Percentiles rank a stretch among this genome's conserved stretches.
These are phyloP conservation scores for Venturia asperata DNA, from an alignment of 2,329 filamentous ascomycete genomes.

Conservation along the genomic window DNA sequence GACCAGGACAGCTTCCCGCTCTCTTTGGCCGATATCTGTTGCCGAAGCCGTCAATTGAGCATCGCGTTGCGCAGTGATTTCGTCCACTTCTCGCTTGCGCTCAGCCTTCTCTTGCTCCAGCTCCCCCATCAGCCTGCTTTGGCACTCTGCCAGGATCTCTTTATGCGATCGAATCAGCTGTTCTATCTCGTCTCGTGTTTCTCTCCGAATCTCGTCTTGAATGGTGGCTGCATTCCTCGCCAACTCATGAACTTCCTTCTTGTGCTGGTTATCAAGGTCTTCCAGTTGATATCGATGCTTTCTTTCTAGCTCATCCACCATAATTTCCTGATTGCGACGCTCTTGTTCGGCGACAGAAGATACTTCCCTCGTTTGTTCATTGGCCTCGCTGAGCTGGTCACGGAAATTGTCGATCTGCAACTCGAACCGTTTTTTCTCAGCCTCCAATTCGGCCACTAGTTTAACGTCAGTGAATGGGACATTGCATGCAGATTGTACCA, in stretches of 20 bases:
- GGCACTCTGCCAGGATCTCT: slow-evolving; percentile 60
- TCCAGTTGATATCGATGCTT: slow-evolving; percentile 53
- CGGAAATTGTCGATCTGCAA: slow-evolving; percentile 34
- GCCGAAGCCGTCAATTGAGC: slow-evolving; percentile 44
- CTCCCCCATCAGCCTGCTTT: slow-evolving; percentile 57
- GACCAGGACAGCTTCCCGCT: slow-evolving; percentile 45
- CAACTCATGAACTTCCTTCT: slow-evolving; percentile 51
- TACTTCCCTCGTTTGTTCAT: neutral
- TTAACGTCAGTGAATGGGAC: slow-evolving; percentile 32
- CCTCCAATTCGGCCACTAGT: slow-evolving; percentile 58
- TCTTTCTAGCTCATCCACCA: slow-evolving; percentile 45
- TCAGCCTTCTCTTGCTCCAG: slow-evolving; percentile 55
- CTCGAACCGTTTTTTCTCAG: slow-evolving; percentile 47
- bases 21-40: slow-evolving; percentile 47
- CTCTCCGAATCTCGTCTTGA: slow-evolving; percentile 36
- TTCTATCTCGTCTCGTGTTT: slow-evolving; percentile 49
- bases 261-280: slow-evolving; percentile 46
- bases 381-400: slow-evolving; percentile 1
- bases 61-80: slow-evolving; percentile 50
- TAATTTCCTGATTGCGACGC: slow-evolving; percentile 45
- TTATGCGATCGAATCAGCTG: slow-evolving; percentile 54
- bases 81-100: slow-evolving; percentile 56
- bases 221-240: slow-evolving; percentile 44
- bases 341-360: slow-evolving; percentile 44
- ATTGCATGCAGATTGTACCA: neutral